Evolutionary conservation across 345 rosid species (phyloP).

Genomic region (Arabidopsis suecica): DNA sequence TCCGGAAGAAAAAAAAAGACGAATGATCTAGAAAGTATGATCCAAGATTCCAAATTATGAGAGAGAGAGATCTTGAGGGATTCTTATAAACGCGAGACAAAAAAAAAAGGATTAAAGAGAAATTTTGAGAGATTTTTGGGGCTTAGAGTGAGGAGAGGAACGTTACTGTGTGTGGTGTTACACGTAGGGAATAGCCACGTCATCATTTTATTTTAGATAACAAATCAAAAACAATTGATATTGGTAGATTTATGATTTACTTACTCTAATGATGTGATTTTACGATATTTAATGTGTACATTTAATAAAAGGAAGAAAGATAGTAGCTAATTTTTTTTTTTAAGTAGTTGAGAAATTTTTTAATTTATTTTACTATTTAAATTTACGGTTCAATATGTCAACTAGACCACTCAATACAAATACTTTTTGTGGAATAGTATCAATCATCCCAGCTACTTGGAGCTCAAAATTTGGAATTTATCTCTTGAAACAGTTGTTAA

Average conservation of each 20-base stretch:
- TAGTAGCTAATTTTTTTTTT: too few relatives aligned
- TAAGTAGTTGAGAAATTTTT: not conserved
- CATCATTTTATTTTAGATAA: conserved; percentile 5
- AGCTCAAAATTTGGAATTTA: not conserved
- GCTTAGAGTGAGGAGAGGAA: conserved; percentile 24
- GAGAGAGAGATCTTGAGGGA: conserved; percentile 24
- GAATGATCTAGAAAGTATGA: conserved; percentile 11
- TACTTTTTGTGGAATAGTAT: conserved; percentile 18
- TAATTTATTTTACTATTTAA: not conserved
- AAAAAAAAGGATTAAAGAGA: not conserved
- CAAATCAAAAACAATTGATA: not conserved
- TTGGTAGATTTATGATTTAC: not conserved
- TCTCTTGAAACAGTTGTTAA: conserved; percentile 12
- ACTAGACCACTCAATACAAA: not conserved
- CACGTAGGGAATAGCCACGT: conserved; percentile 44
- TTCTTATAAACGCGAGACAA: conserved; percentile 15
- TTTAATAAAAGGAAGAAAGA: not conserved
- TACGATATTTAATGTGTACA: not conserved
- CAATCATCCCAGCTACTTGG: conserved; percentile 28
- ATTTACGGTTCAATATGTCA: conserved; percentile 13
- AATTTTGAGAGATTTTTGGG: not conserved
- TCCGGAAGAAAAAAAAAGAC: not conserved
- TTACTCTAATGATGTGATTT: too few relatives aligned
- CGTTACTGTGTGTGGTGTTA: conserved; percentile 34
- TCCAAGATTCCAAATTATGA: conserved; percentile 7